Evolutionary conservation across 1,139 yeast genomes (phyloP).

Genomic region (Saccharomycopsis phalli): DNA sequence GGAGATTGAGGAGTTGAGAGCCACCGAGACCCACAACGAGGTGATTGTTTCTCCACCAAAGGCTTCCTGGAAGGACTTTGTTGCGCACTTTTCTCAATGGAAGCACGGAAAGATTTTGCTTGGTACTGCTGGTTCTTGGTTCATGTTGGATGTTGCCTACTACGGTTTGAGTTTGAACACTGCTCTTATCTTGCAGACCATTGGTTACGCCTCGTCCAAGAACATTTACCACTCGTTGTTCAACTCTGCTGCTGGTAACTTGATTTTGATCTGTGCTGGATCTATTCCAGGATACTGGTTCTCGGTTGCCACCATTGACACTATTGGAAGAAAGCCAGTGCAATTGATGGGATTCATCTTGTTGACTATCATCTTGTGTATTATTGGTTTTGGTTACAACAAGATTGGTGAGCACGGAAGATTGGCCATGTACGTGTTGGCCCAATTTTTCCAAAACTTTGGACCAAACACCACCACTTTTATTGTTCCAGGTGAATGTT

Average conservation of each 20-base stretch:
- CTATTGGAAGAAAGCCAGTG: slow-evolving; percentile 72
- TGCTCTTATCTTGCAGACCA: slow-evolving; percentile 72
- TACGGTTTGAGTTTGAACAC: slow-evolving; percentile 83
- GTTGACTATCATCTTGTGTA: slow-evolving; percentile 59
- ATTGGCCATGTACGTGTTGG: slow-evolving; percentile 64
- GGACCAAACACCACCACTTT: slow-evolving; percentile 97
- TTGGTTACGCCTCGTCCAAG: slow-evolving; percentile 61
- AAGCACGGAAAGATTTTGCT: slow-evolving; percentile 73
- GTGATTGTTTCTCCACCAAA: slow-evolving; percentile 30
- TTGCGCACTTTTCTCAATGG: slow-evolving; percentile 76
- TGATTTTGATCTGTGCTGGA: slow-evolving; percentile 86
- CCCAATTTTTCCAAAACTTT: slow-evolving; percentile 80
- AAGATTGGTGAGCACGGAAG: slow-evolving; percentile 54
- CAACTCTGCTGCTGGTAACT: slow-evolving; percentile 80
- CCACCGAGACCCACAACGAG: slow-evolving; percentile 32
- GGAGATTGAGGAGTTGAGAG: slow-evolving; percentile 33
- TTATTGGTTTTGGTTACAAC: slow-evolving; percentile 74
- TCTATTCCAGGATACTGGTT: slow-evolving; percentile 88
- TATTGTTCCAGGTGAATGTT: slow-evolving; percentile 91
- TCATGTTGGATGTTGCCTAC: slow-evolving; percentile 89
- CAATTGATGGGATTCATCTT: slow-evolving; percentile 67
- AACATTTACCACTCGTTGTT: slow-evolving; percentile 58
- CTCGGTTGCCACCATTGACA: slow-evolving; percentile 68
- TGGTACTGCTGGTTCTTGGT: slow-evolving; percentile 98
- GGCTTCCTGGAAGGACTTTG: slow-evolving; percentile 50